phyloP scores from a whole-genome alignment of 169 alveolate species.

The Plasmodium inui region DNA sequence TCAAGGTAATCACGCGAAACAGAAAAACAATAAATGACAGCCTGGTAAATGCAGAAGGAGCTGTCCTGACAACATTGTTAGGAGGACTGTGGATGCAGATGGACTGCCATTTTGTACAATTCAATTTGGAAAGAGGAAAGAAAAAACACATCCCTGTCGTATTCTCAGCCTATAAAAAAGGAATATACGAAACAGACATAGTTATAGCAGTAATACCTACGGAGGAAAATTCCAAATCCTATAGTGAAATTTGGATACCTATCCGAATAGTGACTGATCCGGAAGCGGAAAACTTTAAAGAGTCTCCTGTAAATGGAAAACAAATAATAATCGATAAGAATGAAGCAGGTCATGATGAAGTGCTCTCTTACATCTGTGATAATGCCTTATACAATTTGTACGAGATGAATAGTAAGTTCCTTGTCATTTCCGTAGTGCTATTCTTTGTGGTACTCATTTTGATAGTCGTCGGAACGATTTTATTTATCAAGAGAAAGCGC shows the following conservation, averaged over 20 bases:
- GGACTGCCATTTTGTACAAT: slow-evolving; percentile 56
- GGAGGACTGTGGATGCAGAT: slow-evolving; percentile 77
- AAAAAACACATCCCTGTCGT: slow-evolving; percentile 67
- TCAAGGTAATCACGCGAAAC: slow-evolving; percentile 3
- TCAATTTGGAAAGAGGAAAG: slow-evolving; percentile 17
- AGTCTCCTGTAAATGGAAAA: slow-evolving; percentile 43
- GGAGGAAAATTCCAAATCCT: slow-evolving; percentile 26
- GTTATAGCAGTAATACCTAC: slow-evolving; percentile 51
- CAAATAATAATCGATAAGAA: slow-evolving; percentile 4
- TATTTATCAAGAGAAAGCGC: not conserved
- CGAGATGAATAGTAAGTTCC: slow-evolving; percentile 8
- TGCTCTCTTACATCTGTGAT: slow-evolving; percentile 60
- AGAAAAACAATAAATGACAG: slow-evolving; percentile 48
- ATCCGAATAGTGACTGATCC: slow-evolving; percentile 50
- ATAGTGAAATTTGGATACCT: slow-evolving; percentile 73
- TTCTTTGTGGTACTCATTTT: slow-evolving; percentile 10
- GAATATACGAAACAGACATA: slow-evolving; percentile 55
- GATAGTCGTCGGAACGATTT: not conserved
- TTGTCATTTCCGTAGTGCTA: slow-evolving; percentile 9
- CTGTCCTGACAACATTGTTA: slow-evolving; percentile 68
- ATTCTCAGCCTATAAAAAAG: slow-evolving; percentile 70
- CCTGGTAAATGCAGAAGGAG: slow-evolving; percentile 72
- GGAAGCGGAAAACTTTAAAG: slow-evolving; percentile 1
- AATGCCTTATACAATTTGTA: slow-evolving; percentile 55
- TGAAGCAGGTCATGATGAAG: slow-evolving; percentile 53